Conservation (phyloP, 768 basidiomycete species). For the Macrolepiota fuliginosa region DNA sequence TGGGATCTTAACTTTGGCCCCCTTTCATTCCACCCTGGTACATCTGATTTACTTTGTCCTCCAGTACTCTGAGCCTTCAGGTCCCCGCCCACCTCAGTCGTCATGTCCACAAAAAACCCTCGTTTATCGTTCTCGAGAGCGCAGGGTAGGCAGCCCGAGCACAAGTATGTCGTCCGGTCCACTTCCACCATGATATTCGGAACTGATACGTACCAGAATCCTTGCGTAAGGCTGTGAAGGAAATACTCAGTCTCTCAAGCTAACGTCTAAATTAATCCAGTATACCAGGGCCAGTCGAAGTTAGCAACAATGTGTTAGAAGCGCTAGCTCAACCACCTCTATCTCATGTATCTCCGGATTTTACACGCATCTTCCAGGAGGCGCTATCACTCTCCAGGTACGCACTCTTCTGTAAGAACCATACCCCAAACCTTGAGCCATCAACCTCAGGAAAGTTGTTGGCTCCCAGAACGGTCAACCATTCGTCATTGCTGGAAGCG, state of each 20-base stretch:
- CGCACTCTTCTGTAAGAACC: conserved; percentile 7
- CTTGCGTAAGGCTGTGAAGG: neutral
- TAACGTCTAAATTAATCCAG: conserved; percentile 21
- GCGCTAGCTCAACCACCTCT: conserved; percentile 82
- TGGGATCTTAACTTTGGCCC: neutral
- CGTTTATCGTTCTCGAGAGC: neutral
- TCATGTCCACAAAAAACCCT: neutral
- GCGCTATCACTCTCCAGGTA: conserved; percentile 72
- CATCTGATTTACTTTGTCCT: neutral
- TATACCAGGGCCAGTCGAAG: conserved; percentile 53
- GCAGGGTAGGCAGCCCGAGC: neutral
- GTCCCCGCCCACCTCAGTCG: too few species aligned
- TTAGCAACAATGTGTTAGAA: conserved; percentile 60
- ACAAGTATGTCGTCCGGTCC: conserved; percentile 3
- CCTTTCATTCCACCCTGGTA: neutral
- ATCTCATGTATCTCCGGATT: conserved; percentile 82
- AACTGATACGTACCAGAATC: conserved; percentile 6
- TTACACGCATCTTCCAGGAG: conserved; percentile 77
- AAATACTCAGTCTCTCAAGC: neutral
- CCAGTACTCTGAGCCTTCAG: neutral
- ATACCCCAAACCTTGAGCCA: neutral
- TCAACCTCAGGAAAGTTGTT: conserved; percentile 54
- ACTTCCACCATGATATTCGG: neutral
- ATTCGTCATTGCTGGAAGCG: conserved; percentile 84
- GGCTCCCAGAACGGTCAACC: conserved; percentile 66